Conservation (phyloP, 495 filamentous ascomycete genomes). For the Articulospora tetracladia region DNA sequence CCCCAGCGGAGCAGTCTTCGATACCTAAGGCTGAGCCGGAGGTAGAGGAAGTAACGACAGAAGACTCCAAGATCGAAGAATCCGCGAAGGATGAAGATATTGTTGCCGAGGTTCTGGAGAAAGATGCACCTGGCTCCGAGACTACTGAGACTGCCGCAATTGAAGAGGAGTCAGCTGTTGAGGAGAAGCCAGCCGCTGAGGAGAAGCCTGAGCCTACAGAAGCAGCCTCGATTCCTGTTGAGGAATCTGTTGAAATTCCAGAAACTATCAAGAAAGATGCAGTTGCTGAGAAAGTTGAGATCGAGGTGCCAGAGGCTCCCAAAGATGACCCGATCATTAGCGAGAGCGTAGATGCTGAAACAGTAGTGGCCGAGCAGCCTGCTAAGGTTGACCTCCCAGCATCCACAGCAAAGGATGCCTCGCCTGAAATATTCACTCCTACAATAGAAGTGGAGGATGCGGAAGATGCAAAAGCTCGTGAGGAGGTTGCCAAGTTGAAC, state of each 20-base stretch:
- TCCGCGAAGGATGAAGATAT: not conserved
- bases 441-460: constrained; percentile 14
- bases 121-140: too few relatives aligned
- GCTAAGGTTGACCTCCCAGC: not conserved
- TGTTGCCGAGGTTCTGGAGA: not conserved
- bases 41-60: constrained; percentile 10
- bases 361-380: not conserved
- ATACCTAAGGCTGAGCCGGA: constrained; percentile 4
- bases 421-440: not conserved
- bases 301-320: not conserved
- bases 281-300: not conserved
- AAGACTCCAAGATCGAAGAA: constrained; percentile 16
- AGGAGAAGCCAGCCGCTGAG: constrained; percentile 17
- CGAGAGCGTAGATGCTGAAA: not conserved
- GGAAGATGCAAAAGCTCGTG: constrained; percentile 20
- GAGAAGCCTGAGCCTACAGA: constrained; percentile 19
- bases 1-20: not conserved
- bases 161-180: constrained; percentile 13
- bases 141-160: not conserved
- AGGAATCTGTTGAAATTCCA: constrained; percentile 2
- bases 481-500: constrained; percentile 23
- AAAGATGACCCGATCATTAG: not conserved
- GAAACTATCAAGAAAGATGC: constrained; percentile 10
- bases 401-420: not conserved
- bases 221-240: constrained; percentile 8